Conservation (phyloP, 257 asterid genomes). For the Ligustrum vulgare region DNA sequence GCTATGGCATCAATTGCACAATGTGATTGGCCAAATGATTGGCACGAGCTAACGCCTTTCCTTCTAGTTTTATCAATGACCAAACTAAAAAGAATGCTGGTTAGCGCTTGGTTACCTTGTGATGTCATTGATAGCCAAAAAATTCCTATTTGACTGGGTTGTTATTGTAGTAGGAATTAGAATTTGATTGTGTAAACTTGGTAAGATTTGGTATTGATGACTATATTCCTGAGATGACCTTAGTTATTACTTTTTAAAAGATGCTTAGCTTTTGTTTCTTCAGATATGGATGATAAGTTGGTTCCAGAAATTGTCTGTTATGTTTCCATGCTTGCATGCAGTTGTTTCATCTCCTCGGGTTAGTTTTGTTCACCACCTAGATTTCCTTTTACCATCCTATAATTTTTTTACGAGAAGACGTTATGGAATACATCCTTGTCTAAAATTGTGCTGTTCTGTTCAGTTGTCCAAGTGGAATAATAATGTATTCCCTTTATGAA, state of each 20-base stretch:
- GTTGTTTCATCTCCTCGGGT: conserved; percentile 95
- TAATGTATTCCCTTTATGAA: no score
- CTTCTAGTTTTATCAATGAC: conserved; percentile 64
- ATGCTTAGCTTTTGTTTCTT: conserved; percentile 83
- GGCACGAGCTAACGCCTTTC: conserved; percentile 84
- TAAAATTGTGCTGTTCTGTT: no score
- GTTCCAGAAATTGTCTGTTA: conserved; percentile 63
- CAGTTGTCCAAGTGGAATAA: no score
- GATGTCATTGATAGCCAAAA: neutral
- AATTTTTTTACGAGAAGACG: conserved; percentile 1
- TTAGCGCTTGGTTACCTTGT: conserved; percentile 34
- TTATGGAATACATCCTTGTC: no score
- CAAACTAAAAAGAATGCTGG: conserved; percentile 73
- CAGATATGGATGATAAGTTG: conserved; percentile 91
- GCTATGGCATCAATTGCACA: conserved; percentile 82
- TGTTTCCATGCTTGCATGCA: conserved; percentile 76
- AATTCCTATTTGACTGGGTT: conserved; percentile 6
- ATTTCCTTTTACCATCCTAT: conserved; percentile 4
- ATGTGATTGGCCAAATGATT: conserved; percentile 91
- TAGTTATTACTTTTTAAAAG: conserved; percentile 32
- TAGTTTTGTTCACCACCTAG: conserved; percentile 27
- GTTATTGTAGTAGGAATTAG: neutral
- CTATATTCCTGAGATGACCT: conserved; percentile 11
- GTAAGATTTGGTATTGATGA: conserved; percentile 1
- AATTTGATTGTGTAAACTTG: neutral